phyloP scores from a whole-genome alignment of 352 stramenopile genomes.

The Hyaloperonospora brassicae region DNA sequence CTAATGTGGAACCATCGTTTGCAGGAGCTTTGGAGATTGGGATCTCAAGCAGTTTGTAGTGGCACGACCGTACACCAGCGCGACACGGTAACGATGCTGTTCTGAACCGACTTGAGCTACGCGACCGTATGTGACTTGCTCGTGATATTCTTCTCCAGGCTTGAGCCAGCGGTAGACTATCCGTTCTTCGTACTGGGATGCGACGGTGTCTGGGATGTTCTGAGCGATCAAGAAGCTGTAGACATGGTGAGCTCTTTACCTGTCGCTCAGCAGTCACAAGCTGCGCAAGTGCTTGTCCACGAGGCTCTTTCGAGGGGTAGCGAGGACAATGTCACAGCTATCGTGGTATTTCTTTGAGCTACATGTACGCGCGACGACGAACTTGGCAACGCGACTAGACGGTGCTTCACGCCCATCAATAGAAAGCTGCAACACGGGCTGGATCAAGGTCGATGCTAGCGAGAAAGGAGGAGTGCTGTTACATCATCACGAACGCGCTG shows the following conservation, averaged over 20 bases:
- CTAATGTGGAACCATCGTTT: constrained; percentile 7
- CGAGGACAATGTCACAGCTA: constrained; percentile 69
- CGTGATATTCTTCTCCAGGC: constrained; percentile 17
- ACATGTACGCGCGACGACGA: background rate
- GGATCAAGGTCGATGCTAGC: too few relatives aligned
- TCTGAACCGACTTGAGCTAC: background rate
- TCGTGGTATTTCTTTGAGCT: constrained; percentile 63
- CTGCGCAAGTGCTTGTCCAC: constrained; percentile 48
- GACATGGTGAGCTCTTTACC: constrained; percentile 45
- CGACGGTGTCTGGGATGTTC: constrained; percentile 74
- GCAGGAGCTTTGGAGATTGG: constrained; percentile 70
- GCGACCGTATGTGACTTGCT: background rate
- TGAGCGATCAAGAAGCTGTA: constrained; percentile 64
- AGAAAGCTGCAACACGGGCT: too few relatives aligned
- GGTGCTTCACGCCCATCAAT: background rate
- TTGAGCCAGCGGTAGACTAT: constrained; percentile 39
- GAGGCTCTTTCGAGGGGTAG: constrained; percentile 47
- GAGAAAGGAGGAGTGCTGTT: too few relatives aligned
- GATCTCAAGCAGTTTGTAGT: constrained; percentile 68
- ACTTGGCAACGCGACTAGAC: constrained; percentile 5
- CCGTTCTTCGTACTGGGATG: constrained; percentile 70
- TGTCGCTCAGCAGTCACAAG: constrained; percentile 28
- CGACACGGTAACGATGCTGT: constrained; percentile 30
- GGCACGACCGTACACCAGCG: constrained; percentile 35
- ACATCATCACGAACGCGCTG: too few relatives aligned